Evolutionary conservation across 2,329 filamentous ascomycete genomes (phyloP), one percentile per base, ranked within the genome.

Genomic region (Rhynchosporium agropyri): DNA sequence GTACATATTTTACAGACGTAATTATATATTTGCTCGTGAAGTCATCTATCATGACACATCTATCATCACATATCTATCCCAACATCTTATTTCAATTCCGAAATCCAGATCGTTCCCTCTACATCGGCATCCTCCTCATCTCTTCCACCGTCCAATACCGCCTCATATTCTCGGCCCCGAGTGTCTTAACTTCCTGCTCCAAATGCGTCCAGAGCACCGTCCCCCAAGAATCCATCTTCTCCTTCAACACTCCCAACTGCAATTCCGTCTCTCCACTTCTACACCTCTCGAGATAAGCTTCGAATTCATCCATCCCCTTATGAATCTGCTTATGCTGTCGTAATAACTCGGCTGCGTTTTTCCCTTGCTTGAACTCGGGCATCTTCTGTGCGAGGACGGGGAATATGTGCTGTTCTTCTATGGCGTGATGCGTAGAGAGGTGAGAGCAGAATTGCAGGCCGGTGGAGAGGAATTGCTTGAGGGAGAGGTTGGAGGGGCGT

Each of bases 141-240:
- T 97, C 92, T 53, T 90, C 85, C 64, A 86, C 69, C 0, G 81
- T 89, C 90, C 91, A 97, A 76, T 90, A 92, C 76, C 81, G 85
- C 69, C 91, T 82, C 92, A 97, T 96, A 74, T 94, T 96, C 75
- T 95, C 90, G 50, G 92, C 92, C 2, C 88, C 85, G 38, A 97
- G 76, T 68, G 89, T 84, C 75, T 81, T 79, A 7, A 97, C 92
- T 80, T 97, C 92, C 70, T 93, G 88, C 71, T 95, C 90, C 64
- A 97, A 78, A 80, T 97, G 92, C 72, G 79, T 79, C 90, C 91
- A 94, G 55, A 97, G 75, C 66, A 96, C 90, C 9, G 80, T 79
- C 10, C 90, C 90, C 84, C 93, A 97, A 4, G 76, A 76, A 75
- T 96, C 90, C 86, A 96, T 87, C 71, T 90, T 82, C 42, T 76